Conservation (phyloP, 257 asterid genomes). For the Scutellaria galericulata region DNA sequence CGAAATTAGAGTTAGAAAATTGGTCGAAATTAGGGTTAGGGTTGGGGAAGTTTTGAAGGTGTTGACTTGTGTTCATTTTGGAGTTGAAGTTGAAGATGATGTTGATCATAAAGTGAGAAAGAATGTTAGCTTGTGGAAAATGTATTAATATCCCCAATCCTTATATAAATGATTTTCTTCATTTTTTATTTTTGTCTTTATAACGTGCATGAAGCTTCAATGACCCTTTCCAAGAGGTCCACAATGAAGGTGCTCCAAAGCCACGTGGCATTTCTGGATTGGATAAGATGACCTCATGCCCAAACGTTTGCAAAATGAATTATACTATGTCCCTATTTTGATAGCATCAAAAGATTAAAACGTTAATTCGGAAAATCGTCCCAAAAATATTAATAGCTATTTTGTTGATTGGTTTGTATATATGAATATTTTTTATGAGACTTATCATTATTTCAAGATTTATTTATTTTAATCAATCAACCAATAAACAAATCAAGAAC, state of each 20-base stretch:
- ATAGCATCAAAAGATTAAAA: background rate
- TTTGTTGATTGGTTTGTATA: too few species aligned
- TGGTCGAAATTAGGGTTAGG: slow-evolving; percentile 35
- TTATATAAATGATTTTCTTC: slow-evolving; percentile 20
- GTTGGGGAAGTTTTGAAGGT: slow-evolving; percentile 7
- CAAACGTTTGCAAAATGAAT: background rate
- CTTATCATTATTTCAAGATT: too few species aligned
- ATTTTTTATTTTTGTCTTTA: background rate
- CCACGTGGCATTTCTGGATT: background rate
- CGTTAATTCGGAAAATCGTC: too few species aligned
- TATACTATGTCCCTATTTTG: background rate
- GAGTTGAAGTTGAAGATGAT: slow-evolving; percentile 2
- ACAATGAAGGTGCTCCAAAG: slow-evolving; percentile 28
- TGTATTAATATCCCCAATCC: background rate
- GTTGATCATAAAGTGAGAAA: slow-evolving; percentile 10
- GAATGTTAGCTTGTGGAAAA: slow-evolving; percentile 14
- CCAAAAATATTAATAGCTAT: too few species aligned
- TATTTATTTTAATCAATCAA: too few species aligned
- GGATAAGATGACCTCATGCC: too few species aligned
- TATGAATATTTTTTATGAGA: too few species aligned
- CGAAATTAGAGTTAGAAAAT: slow-evolving; percentile 15
- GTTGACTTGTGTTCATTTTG: slow-evolving; percentile 14
- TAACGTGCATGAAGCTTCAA: slow-evolving; percentile 36
- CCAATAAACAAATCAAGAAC: too few species aligned
- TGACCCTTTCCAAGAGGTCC: slow-evolving; percentile 31